Base-by-base conservation (phyloP, 345 rosid genomes). In the Camelina hispida region DNA sequence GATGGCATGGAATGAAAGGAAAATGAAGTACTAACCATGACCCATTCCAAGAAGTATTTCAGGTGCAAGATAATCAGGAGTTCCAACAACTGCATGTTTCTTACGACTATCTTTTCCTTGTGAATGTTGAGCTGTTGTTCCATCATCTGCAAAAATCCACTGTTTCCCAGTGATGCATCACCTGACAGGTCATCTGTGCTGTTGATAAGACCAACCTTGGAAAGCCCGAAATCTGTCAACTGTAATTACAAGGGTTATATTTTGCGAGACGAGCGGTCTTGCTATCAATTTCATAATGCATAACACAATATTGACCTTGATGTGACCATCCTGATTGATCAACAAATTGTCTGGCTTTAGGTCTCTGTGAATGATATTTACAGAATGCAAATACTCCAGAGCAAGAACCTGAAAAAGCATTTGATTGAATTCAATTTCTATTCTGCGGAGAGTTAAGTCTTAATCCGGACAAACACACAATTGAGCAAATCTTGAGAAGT, bases 181-280 rank as follows among this genome's bases (percentile, higher is more conserved):
- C 87, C 94, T 71, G 98, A 83, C 66, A 95, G 86, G 82, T 95
- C 99, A 72, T 95, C 97, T 35, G 98, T 95, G 84, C 99, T 95
- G 82, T 88, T 76, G 77, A 95, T 92, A 64, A 92, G 96, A 75
- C 99, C 98, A 85, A 92, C 99, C 85, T 86, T 92, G 52, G 98
- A 95, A 62, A 92, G 94, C 81, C 98, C 99, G 62, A 95, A 95
- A 85, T 95, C 99, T 87, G 99, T 95, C 88, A 95, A 86, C 99
- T 95, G 94, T 85, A 78, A 75, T 64, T 30, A 75, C 59, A 82
- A 72, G 74, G 75, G 76, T 77, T 48, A 77, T 48, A 72, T 79
- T 51, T 56, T 74, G 66, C 61, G 63, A 74, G 58, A 65, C 56
- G 28, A 30, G 22, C 14, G 23, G 35, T 14, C 53, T 38, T 8